Evolutionary conservation across 176 grass and related monocot species (phyloP), one percentile per base, ranked within the genome.

Genomic region (Carex parvula): DNA sequence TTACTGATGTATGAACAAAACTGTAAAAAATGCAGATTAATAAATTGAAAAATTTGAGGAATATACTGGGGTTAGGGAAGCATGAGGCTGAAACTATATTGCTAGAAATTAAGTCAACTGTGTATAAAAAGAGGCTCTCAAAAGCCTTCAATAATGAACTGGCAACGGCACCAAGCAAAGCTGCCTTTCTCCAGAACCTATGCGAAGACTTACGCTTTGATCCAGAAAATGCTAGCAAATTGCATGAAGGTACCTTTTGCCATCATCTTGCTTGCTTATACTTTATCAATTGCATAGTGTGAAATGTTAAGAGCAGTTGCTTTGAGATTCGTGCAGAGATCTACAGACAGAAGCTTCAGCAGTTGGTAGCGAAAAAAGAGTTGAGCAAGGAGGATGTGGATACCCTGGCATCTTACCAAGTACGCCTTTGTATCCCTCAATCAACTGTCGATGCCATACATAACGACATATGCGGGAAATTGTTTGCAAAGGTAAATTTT

Each of bases 321-420:
- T 86, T 90, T 60, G 58, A 88, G 60, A 79, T 71, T 79, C 67
- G 11, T 85, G 76, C 88, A 99, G 96, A 99, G 78, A 99, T 99
- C 86, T 99, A 99, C 87, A 93, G 89, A 81, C 93, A 95, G 84
- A 99, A 99, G 90, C 96, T 99, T 88, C 88, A 94, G 80, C 93
- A 94, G 88, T 93, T 93, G 44, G 90, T 99, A 90, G 83, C 87
- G 61, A 88, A 94, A 46, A 90, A 92, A 78, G 93, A 93, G 70
- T 73, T 99, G 91, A 94, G 85, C 81, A 91, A 99, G 80, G 96
- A 94, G 32, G 93, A 95, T 84, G 91, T 89, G 10, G 88, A 93
- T 79, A 86, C 88, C 74, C 85, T 99, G 88, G 90, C 87, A 83
- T 88, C 93, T 84, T 93, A 90, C 79, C 91, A 95, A 93, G 87